Evolutionary conservation across 2,329 filamentous ascomycete species (phyloP).

Genomic region (Cryphonectria radicalis): DNA sequence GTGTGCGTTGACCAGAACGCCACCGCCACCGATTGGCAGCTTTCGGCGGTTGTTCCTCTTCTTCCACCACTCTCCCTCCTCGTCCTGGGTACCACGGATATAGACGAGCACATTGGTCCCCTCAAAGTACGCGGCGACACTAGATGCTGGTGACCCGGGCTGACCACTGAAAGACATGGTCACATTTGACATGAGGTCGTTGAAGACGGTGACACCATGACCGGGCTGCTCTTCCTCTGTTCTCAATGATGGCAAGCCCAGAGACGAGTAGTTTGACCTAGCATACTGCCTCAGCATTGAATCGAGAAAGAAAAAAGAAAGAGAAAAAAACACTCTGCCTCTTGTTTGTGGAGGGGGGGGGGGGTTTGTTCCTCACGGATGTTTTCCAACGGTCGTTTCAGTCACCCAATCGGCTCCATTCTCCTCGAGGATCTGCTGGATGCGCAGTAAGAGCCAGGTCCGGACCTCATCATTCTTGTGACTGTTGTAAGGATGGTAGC

Average conservation of each 20-base stretch:
- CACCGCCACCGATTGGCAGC: constrained; percentile 64
- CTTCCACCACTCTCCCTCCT: constrained; percentile 75
- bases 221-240: constrained; percentile 25
- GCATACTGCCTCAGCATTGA: constrained; percentile 5
- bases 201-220: constrained; percentile 68
- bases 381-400: constrained; percentile 40
- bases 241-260: background rate
- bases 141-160: constrained; percentile 47
- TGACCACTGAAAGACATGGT: constrained; percentile 51
- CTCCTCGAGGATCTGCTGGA: constrained; percentile 69
- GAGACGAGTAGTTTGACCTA: constrained; percentile 18
- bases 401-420: constrained; percentile 58
- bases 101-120: constrained; percentile 92
- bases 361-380: constrained; percentile 28
- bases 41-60: constrained; percentile 45
- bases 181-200: constrained; percentile 79
- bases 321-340: background rate
- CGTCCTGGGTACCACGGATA: constrained; percentile 79
- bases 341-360: background rate
- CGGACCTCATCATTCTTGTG: constrained; percentile 80
- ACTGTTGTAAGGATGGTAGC: constrained; percentile 89
- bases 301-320: no score
- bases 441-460: constrained; percentile 72
- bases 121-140: constrained; percentile 77
- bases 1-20: constrained; percentile 92